These are phyloP conservation scores for Salix caprea DNA, from an alignment of 345 rosid species.

Conservation along the genomic window DNA sequence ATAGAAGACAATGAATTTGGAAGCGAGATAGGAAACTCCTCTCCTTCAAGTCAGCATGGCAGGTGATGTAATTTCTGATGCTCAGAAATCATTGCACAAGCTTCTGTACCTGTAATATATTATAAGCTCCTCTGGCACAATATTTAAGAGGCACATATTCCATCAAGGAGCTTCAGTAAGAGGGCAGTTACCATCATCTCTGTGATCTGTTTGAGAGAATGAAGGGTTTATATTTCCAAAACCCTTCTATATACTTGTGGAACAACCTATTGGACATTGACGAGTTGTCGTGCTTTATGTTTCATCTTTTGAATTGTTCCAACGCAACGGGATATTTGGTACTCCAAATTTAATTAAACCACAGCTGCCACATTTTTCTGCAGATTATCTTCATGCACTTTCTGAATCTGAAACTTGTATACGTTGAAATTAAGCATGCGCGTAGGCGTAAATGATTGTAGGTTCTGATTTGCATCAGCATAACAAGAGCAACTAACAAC, in stretches of 20 bases:
- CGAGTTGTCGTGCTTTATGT: background rate
- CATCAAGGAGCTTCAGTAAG: background rate
- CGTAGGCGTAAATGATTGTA: too few species aligned
- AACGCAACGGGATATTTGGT: slow-evolving; percentile 10
- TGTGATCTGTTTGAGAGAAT: background rate
- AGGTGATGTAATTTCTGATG: slow-evolving; percentile 7
- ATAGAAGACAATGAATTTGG: slow-evolving; percentile 28
- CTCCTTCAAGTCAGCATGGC: slow-evolving; percentile 37
- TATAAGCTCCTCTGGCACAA: background rate
- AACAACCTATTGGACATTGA: slow-evolving; percentile 1
- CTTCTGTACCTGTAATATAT: background rate
- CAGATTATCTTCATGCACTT: background rate
- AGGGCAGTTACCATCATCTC: background rate
- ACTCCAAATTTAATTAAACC: background rate
- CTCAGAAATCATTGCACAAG: background rate
- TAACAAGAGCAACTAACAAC: too few species aligned
- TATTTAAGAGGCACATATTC: slow-evolving; percentile 21
- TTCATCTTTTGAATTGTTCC: background rate
- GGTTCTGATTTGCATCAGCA: too few species aligned
- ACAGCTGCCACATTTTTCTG: background rate
- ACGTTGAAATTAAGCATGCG: too few species aligned
- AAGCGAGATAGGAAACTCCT: slow-evolving; percentile 46
- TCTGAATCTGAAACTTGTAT: background rate
- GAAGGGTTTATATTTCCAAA: background rate
- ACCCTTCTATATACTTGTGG: background rate